Base-by-base conservation (phyloP, 768 basidiomycete genomes). In the Exsudoporus frostii region DNA sequence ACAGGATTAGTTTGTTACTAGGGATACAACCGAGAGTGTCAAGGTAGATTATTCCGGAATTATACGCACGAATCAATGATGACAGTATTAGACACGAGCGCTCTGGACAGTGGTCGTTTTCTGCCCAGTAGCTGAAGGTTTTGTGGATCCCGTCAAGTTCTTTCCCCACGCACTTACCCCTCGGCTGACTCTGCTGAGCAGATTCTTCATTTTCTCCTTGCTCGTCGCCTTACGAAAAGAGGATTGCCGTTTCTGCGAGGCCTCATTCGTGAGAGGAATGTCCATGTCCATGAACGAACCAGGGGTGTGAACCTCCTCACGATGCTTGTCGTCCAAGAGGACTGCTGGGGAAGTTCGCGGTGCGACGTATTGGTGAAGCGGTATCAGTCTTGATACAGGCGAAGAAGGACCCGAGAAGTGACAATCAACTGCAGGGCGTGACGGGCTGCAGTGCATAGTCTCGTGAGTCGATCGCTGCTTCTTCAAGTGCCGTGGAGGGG, bases 211-310 rank as follows among this genome's bases (percentile, higher is more conserved):
- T 42, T 57, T 65, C 29, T 50, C 57, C 14, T 53, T 61, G 50
- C 48, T 48, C 20, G 47, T 38, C 29, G 43, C 30, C 19, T 37
- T 55, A 42, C 54, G 58, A 36, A 55, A 29, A 45, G 68, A 58
- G 11, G 30, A 6, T 30, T 46, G 59, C 27, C 38, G 59, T 33
- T 64, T 55, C 22, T 37, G 45, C 33, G 39, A 42, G 20, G 48
- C 39, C 38, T 49, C 47, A 10, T 45, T 49, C n/a, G 27, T 4
- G 17, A 42, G 56, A 27, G 63, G 54, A 50, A 65, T 53, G 24
- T 71, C 70, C 68, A 70, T 70, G 27, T 70, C 68, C 68, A 70
- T 71, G 54, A 70, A 70, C 2, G 68, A 70, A 20, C 47, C 43
- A 4, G 64, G 54, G 2, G 49, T 58, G 14, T 5, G 48, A 33